Evolutionary conservation across 345 rosid species (phyloP).

Genomic region (Hibiscus trionum): DNA sequence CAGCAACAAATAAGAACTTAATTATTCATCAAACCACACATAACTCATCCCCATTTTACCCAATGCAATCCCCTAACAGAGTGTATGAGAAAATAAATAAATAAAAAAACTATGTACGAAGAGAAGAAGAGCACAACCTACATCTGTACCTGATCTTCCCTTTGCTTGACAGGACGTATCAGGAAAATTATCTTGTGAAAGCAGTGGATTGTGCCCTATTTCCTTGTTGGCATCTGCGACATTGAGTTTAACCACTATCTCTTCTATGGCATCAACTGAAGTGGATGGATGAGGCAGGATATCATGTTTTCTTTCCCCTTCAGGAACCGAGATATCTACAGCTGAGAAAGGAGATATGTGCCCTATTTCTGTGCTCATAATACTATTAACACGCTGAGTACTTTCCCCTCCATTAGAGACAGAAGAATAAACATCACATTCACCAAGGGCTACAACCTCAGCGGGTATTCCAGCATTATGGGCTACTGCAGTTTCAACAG

Average conservation of each 20-base stretch:
- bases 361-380: conserved; percentile 6
- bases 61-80: conserved; percentile 12
- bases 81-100: conserved; percentile 1
- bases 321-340: conserved; percentile 23
- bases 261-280: conserved; percentile 22
- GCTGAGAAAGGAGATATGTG: conserved; percentile 6
- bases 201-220: conserved; percentile 23
- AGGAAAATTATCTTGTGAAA: conserved; percentile 30
- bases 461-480: conserved; percentile 17
- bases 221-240: conserved; percentile 21
- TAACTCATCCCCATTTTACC: conserved; percentile 11
- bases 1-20: conserved; percentile 71
- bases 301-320: conserved; percentile 28
- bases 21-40: conserved; percentile 38
- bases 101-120: conserved; percentile 11
- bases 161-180: conserved; percentile 34
- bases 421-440: conserved; percentile 18
- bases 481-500: conserved; percentile 14
- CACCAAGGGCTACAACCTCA: conserved; percentile 16
- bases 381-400: conserved; percentile 15
- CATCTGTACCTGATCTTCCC: conserved; percentile 73
- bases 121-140: conserved; percentile 66
- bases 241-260: conserved; percentile 20
- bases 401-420: conserved; percentile 27
- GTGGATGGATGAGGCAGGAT: conserved; percentile 13